Conservation (phyloP, 768 basidiomycete genomes). For the Podaxis sp. region DNA sequence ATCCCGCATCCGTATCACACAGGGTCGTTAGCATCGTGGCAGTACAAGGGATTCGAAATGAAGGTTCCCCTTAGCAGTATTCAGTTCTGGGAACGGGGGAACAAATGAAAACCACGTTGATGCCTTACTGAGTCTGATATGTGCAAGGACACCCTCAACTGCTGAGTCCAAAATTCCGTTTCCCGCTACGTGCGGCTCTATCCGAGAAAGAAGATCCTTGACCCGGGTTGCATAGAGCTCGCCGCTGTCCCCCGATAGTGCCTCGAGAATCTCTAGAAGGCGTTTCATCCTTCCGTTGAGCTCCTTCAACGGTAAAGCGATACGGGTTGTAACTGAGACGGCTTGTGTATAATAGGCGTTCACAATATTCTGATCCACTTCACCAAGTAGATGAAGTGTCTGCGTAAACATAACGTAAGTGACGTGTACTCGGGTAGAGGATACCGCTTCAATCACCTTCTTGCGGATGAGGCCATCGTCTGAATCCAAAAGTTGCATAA, state of each 20-base stretch:
- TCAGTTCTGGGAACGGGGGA: neutral
- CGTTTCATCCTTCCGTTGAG: constrained; percentile 15
- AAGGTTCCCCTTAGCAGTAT: constrained; percentile 27
- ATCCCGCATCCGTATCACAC: constrained; percentile 59
- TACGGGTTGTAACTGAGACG: neutral
- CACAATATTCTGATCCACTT: constrained; percentile 57
- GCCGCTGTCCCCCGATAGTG: constrained; percentile 44
- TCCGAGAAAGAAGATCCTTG: constrained; percentile 33
- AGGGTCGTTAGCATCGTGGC: constrained; percentile 38
- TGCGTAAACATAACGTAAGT: constrained; percentile 23
- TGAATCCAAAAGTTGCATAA: constrained; percentile 66
- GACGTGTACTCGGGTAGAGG: neutral
- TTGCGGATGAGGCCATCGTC: constrained; percentile 52
- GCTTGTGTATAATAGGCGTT: constrained; percentile 46
- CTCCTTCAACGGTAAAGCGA: constrained; percentile 18
- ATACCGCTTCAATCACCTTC: constrained; percentile 39
- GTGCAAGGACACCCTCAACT: constrained; percentile 51
- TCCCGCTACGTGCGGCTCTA: constrained; percentile 36
- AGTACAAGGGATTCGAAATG: constrained; percentile 40
- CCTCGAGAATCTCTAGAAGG: constrained; percentile 52
- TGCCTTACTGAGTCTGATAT: constrained; percentile 45
- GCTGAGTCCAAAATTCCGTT: constrained; percentile 37
- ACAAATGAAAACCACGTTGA: constrained; percentile 1
- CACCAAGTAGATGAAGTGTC: constrained; percentile 56
- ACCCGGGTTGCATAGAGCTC: constrained; percentile 54